Evolutionary conservation across 2,329 filamentous ascomycete genomes (phyloP).

Genomic region (Talaromyces sp.): DNA sequence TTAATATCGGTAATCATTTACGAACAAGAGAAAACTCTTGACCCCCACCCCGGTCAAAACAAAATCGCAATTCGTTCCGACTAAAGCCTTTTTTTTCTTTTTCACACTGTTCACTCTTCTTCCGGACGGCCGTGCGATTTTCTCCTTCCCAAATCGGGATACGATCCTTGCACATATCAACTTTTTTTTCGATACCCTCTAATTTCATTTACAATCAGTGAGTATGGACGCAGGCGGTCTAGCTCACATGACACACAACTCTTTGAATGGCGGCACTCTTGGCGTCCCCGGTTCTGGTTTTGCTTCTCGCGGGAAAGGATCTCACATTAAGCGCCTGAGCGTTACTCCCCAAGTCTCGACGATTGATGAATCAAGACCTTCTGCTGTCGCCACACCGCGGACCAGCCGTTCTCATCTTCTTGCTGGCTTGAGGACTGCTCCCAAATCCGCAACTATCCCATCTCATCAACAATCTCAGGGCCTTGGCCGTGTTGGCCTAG

Average conservation of each 20-base stretch:
- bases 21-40: neutral
- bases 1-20: slow-evolving; percentile 1
- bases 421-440: slow-evolving; percentile 86
- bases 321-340: slow-evolving; percentile 82
- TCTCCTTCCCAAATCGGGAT: neutral
- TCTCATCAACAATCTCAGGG: slow-evolving; percentile 54
- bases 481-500: slow-evolving; percentile 45
- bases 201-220: slow-evolving; percentile 23
- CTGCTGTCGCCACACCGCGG: slow-evolving; percentile 74
- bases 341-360: slow-evolving; percentile 71
- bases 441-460: slow-evolving; percentile 75
- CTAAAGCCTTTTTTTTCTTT: neutral
- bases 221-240: slow-evolving; percentile 94
- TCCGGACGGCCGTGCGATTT: neutral
- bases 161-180: slow-evolving; percentile 16
- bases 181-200: slow-evolving; percentile 19
- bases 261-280: slow-evolving; percentile 64
- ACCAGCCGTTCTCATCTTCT: slow-evolving; percentile 93
- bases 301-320: slow-evolving; percentile 77
- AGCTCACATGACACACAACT: slow-evolving; percentile 96
- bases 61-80: neutral
- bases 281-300: slow-evolving; percentile 75
- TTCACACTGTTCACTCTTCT: neutral
- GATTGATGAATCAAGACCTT: slow-evolving; percentile 60
- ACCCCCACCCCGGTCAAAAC: neutral